phyloP scores from a whole-genome alignment of 208 protist genomes.

The Leishmania tropica region DNA sequence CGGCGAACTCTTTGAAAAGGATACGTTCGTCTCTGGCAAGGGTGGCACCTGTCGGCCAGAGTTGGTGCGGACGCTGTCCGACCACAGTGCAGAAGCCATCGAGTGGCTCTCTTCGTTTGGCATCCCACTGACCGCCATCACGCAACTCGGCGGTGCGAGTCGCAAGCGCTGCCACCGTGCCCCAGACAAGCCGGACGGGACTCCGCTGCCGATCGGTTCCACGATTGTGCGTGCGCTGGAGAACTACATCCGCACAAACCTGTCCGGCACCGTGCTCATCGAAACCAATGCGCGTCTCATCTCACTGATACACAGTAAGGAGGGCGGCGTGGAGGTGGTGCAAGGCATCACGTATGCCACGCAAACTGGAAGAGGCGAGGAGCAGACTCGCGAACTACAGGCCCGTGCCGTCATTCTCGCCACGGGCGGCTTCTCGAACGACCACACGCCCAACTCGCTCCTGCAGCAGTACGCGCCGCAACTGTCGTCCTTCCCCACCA shows the following conservation, averaged over 20 bases:
- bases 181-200: constrained; percentile 71
- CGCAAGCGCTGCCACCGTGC: constrained; percentile 88
- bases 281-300: constrained; percentile 53
- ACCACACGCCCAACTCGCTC: constrained; percentile 59
- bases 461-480: constrained; percentile 81
- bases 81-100: constrained; percentile 68
- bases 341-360: constrained; percentile 41
- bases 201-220: constrained; percentile 88
- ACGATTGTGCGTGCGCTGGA: constrained; percentile 90
- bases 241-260: constrained; percentile 70
- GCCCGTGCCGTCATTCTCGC: constrained; percentile 86
- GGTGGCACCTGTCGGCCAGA: constrained; percentile 67
- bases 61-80: constrained; percentile 85
- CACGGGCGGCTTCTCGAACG: constrained; percentile 91
- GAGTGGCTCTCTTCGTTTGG: constrained; percentile 83
- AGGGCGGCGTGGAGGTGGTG: constrained; percentile 31
- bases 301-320: constrained; percentile 38
- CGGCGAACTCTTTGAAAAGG: constrained; percentile 76
- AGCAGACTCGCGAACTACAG: constrained; percentile 33
- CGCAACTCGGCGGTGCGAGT: constrained; percentile 91
- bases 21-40: constrained; percentile 70
- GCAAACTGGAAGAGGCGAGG: constrained; percentile 16
- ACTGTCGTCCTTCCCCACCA: constrained; percentile 77
- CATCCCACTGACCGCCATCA: constrained; percentile 81
- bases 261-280: constrained; percentile 59